Conservation (phyloP, 129 eudicot genomes). For the Erigeron canadensis region DNA sequence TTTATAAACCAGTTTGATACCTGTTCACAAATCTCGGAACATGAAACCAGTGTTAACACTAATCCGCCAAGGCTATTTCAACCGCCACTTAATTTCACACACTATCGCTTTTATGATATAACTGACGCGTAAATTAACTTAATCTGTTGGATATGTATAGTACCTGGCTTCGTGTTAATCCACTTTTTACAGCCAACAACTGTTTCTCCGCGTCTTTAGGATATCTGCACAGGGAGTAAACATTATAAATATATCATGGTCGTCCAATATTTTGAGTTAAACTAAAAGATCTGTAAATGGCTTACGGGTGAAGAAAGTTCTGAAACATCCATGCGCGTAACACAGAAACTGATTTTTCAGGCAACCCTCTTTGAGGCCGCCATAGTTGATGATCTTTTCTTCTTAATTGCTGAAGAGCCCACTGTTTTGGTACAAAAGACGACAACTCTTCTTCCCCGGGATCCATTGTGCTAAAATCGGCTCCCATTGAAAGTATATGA, state of each 20-base stretch:
- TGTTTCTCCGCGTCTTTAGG: constrained; percentile 98
- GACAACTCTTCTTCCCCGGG: constrained; percentile 45
- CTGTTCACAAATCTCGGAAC: constrained; percentile 30
- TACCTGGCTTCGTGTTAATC: constrained; percentile 93
- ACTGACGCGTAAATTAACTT: neutral
- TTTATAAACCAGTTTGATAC: constrained; percentile 93
- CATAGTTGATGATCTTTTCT: constrained; percentile 85
- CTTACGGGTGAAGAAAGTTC: constrained; percentile 98
- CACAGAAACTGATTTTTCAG: constrained; percentile 88
- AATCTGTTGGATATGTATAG: neutral
- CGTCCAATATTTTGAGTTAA: neutral
- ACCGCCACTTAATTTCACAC: too few relatives aligned
- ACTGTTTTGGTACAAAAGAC: constrained; percentile 73
- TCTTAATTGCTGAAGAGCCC: constrained; percentile 87
- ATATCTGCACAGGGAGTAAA: constrained; percentile 50
- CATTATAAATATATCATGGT: neutral
- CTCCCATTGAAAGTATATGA: constrained; percentile 67
- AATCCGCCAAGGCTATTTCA: neutral
- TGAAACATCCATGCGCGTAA: constrained; percentile 98
- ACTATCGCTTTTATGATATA: too few relatives aligned
- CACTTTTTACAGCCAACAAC: constrained; percentile 89
- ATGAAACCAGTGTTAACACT: neutral
- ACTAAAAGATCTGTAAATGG: neutral
- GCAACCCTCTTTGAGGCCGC: constrained; percentile 98
- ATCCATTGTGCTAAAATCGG: constrained; percentile 33